A percentile compares a stretch with the other conserved stretches of the same genome.
These are phyloP conservation scores for Cordyceps cicadae DNA, from an alignment of 2,329 filamentous ascomycete genomes.

Conservation along the genomic window DNA sequence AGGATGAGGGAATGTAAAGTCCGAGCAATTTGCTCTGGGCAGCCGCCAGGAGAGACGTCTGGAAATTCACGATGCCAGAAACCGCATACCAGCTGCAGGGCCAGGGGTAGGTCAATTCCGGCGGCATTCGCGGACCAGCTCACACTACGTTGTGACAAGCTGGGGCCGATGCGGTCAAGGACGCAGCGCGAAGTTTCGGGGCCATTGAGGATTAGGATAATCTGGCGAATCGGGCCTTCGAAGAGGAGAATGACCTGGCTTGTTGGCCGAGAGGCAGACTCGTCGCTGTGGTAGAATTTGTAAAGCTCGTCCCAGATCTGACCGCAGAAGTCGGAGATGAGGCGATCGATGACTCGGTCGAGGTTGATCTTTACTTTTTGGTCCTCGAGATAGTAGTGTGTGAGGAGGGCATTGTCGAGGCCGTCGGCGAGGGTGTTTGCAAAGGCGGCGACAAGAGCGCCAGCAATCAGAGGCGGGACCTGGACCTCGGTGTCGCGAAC, in stretches of 20 bases:
- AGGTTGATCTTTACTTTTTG: constrained; percentile 26
- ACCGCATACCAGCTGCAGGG: constrained; percentile 28
- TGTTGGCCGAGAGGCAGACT: constrained; percentile 16
- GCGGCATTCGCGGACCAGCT: constrained; percentile 26
- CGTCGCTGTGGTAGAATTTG: constrained; percentile 24
- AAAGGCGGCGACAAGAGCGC: constrained; percentile 27
- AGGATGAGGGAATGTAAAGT: constrained; percentile 23
- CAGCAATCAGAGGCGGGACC: constrained; percentile 28
- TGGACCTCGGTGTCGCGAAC: constrained; percentile 25
- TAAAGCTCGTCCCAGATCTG: constrained; percentile 30
- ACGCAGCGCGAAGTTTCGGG: constrained; percentile 28
- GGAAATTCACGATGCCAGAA: constrained; percentile 29
- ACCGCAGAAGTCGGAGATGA: constrained; percentile 25
- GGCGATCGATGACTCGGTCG: constrained; percentile 28
- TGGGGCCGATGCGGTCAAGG: constrained; percentile 27
- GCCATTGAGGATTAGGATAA: constrained; percentile 29
- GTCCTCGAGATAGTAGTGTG: constrained; percentile 29
- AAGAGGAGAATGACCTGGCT: constrained; percentile 27
- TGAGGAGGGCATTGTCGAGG: constrained; percentile 28
- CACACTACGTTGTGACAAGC: constrained; percentile 23
- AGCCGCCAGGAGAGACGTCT: constrained; percentile 25
- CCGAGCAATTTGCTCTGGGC: constrained; percentile 27
- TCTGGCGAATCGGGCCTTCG: constrained; percentile 29
- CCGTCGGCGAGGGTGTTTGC: constrained; percentile 26
- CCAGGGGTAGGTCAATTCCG: constrained; percentile 27